Base-by-base conservation (phyloP, 1,139 yeast species). In the Eremothecium sinecaudum region DNA sequence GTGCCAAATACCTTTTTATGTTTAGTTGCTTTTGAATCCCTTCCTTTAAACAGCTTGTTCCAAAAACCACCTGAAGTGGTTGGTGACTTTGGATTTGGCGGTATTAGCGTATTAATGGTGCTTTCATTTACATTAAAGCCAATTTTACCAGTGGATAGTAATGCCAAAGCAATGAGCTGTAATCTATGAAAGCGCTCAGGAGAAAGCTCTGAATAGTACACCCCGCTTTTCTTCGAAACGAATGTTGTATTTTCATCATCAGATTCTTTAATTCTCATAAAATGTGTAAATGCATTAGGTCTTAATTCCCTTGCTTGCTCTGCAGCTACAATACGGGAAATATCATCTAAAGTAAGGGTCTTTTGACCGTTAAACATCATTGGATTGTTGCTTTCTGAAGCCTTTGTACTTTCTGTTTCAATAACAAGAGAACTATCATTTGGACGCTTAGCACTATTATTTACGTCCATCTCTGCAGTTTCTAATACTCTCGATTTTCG, bases 251-350 rank as follows among this genome's bases (percentile, higher is more conserved):
- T 37, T 19, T 47, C 50, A 29, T 52, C 53, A 20, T 52, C 56
- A n/a, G 41, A 43, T 19, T 53, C 58, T 39, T 54, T 51, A 18
- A 55, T 33, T 27, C 49, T 54, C 27, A 54, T 55, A 34, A 54
- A 54, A 40, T 56, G 56, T 2, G 58, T 48, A 28, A 56, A 56
- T 3, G 59, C 60, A 35, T 53, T 51, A 2, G 56, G 57, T 39
- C 94, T 71, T 51, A 83, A 79, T 44, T 84, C 95, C 43, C 96
- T 69, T 0, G 97, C 95, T 58, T 87, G 96, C 51, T 90, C 97
- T 5, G 95, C 93, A 2, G 96, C 94, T 9, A 90, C 97, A 51
- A 90, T 87, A 46, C 97, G 70, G 5, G 97, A 95, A 47, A 90
- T 90, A 60, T 90, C 99, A 58, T 90, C 98, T 50, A 90, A 69